Conservation (phyloP, 2,329 filamentous ascomycete species). For the Sporothrix sp. region DNA sequence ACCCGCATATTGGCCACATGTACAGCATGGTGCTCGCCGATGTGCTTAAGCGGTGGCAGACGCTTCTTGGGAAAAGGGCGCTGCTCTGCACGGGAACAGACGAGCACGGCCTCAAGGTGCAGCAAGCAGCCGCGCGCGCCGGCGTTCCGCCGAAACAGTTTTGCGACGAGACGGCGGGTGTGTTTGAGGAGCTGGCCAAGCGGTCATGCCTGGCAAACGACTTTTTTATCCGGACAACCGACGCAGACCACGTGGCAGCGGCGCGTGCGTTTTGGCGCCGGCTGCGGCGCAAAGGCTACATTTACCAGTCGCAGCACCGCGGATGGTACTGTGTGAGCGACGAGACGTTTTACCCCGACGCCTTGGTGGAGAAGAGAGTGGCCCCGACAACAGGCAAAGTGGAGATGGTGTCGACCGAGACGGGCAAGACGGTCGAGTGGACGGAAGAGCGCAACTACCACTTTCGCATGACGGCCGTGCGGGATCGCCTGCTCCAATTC, state of each 20-base stretch:
- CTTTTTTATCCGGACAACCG: conserved; percentile 87
- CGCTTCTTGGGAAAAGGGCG: conserved; percentile 51
- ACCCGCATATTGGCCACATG: conserved; percentile 88
- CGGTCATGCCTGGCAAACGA: conserved; percentile 65
- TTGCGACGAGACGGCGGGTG: conserved; percentile 73
- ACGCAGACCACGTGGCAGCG: conserved; percentile 67
- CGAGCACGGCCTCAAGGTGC: conserved; percentile 96
- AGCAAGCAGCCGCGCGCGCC: conserved; percentile 67
- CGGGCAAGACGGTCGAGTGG: conserved; percentile 90
- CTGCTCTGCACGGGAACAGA: conserved; percentile 86
- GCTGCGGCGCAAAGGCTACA: conserved; percentile 62
- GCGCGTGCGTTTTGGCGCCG: conserved; percentile 86
- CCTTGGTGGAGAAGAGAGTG: conserved; percentile 60
- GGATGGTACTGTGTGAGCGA: conserved; percentile 97
- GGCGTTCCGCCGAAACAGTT: conserved; percentile 69
- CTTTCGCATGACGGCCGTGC: conserved; percentile 78
- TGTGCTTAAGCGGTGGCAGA: conserved; percentile 84
- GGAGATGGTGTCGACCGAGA: conserved; percentile 75
- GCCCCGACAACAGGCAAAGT: conserved; percentile 75
- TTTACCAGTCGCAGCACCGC: conserved; percentile 78
- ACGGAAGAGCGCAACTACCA: conserved; percentile 89
- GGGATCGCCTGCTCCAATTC: conserved; percentile 66
- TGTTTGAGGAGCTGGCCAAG: conserved; percentile 66
- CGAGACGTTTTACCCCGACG: conserved; percentile 86
- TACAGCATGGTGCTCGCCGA: conserved; percentile 89